These are phyloP conservation scores for Claviceps arundinis DNA, from an alignment of 2,329 filamentous ascomycete genomes.

Conservation along the genomic window DNA sequence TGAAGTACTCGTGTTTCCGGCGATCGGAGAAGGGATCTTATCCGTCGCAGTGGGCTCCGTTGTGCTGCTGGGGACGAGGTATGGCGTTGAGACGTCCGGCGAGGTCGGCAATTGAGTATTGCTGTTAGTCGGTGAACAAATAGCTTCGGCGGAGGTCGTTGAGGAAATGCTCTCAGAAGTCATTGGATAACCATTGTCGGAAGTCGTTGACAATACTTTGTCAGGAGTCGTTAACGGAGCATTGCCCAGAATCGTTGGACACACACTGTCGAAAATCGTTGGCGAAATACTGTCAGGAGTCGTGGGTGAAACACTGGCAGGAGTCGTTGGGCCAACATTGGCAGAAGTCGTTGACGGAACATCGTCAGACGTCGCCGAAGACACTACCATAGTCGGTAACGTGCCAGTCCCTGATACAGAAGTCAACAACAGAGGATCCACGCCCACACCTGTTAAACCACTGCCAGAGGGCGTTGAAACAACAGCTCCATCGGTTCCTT, in stretches of 20 bases:
- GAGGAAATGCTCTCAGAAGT: too few relatives aligned
- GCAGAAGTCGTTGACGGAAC: neutral
- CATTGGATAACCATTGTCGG: too few relatives aligned
- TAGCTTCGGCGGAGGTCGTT: too few relatives aligned
- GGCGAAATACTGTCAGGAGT: too few relatives aligned
- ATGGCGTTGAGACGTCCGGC: neutral
- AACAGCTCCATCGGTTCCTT: neutral
- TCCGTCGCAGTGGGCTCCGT: neutral
- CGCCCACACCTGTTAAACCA: neutral
- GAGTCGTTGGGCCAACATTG: too few relatives aligned
- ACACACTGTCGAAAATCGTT: too few relatives aligned
- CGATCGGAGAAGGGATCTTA: neutral
- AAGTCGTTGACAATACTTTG: too few relatives aligned
- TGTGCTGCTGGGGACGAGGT: neutral
- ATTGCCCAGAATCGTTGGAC: too few relatives aligned
- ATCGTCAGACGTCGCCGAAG: neutral
- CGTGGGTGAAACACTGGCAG: too few relatives aligned
- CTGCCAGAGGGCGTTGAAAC: neutral
- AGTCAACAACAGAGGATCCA: neutral
- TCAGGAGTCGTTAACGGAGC: too few relatives aligned
- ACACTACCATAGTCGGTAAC: neutral
- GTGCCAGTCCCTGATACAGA: neutral
- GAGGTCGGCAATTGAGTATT: neutral
- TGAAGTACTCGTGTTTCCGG: neutral
- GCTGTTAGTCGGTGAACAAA: neutral